phyloP scores from a whole-genome alignment of 805 yeast species.

The Gaillardinia entomophila region DNA sequence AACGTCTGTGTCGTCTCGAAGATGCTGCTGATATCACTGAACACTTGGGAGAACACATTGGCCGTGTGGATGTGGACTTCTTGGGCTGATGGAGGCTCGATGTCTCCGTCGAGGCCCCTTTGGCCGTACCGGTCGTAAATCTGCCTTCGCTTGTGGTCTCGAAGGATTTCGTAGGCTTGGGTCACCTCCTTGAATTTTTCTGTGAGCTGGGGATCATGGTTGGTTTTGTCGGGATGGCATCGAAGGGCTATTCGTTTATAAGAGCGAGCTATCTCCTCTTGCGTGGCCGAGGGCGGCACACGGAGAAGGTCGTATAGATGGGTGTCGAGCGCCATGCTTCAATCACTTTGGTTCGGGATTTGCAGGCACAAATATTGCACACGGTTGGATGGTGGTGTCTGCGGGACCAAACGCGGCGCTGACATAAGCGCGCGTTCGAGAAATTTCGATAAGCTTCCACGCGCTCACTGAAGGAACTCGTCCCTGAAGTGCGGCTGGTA shows the following conservation, averaged over 20 bases:
- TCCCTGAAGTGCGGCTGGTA: constrained; percentile 56
- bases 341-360: too few relatives aligned
- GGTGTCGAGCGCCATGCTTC: constrained; percentile 16
- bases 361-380: background rate
- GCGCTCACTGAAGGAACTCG: constrained; percentile 52
- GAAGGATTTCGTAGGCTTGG: constrained; percentile 60
- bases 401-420: too few relatives aligned
- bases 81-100: constrained; percentile 2
- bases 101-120: constrained; percentile 32
- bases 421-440: too few relatives aligned
- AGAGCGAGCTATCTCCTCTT: constrained; percentile 39
- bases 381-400: too few relatives aligned
- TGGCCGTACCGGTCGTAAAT: constrained; percentile 52
- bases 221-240: constrained; percentile 64
- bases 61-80: constrained; percentile 8
- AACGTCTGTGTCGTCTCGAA: constrained; percentile 5
- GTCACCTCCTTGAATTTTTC: constrained; percentile 56
- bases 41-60: constrained; percentile 32
- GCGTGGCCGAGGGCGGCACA: constrained; percentile 24
- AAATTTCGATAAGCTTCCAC: constrained; percentile 13
- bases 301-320: constrained; percentile 30
- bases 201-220: constrained; percentile 43
- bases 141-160: constrained; percentile 38
- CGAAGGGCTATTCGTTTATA: constrained; percentile 38
- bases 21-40: constrained; percentile 26